Base-by-base conservation (phyloP, 2,329 filamentous ascomycete genomes). In the Aspergillus caelatus region DNA sequence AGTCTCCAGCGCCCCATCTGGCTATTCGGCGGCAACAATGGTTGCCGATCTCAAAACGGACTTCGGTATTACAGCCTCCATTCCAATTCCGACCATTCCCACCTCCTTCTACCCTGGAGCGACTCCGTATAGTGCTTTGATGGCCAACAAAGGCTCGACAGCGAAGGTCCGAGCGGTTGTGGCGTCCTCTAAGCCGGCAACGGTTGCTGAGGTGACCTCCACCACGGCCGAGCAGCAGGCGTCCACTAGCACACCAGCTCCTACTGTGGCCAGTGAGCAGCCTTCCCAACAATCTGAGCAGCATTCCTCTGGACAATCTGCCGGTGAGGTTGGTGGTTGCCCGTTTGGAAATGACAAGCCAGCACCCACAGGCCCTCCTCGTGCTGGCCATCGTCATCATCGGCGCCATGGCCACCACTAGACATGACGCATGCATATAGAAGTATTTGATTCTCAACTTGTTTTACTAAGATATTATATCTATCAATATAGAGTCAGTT, bases 51-150 rank as follows among this genome's bases (percentile, higher is more conserved):
- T 72, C 53, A 55, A 64, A 30, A 61, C 63, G 32, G 67, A 64
- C 4, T 71, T 72, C 52, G 71, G 71, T 1, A 74, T 65, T 12
- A 66, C 64, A 1, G 60, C 61, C 11, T 58, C 67, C 8, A 74
- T 74, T 53, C 67, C 67, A 19, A 68, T 69, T 46, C 67, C 66
- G 11, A 67, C 67, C 28, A 68, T 69, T 52, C 67, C 66, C 21
- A 66, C 63, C 48, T 65, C 68, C 11, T 76, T 76, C 67, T 76
- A 71, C 57, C 74, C 75, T 4, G 72, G 73, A 28, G 68, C 66
- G 12, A 75, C 73, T 12, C 74, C 75, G 16, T 68, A 69, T 48
- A 75, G 71, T 45, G 65, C 70, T 12, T 55, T 74, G 59, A 56
- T 60, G 57, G 53, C n/a, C 19, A 23, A 21, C 11, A 56, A 39